These are phyloP conservation scores for Udeniomyces megalosporus DNA, from an alignment of 768 basidiomycete genomes.

Conservation along the genomic window DNA sequence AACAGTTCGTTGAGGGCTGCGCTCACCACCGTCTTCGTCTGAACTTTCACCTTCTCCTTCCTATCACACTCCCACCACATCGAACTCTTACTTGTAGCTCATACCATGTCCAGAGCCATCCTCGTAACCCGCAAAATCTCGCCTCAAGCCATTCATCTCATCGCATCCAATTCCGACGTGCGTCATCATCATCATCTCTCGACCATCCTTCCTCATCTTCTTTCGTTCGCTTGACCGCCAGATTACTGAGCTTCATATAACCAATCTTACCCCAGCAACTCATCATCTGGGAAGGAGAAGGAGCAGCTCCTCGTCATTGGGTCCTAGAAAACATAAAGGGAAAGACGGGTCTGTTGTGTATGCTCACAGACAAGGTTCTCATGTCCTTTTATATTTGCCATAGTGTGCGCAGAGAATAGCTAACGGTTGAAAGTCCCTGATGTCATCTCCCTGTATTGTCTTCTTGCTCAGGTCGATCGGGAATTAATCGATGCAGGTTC, in stretches of 20 bases:
- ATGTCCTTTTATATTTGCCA: constrained; percentile 13
- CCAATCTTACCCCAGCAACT: constrained; percentile 28
- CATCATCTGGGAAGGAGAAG: constrained; percentile 41
- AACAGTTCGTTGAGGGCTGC: too few species aligned
- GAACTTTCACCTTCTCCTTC: too few species aligned
- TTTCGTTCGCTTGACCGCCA: too few species aligned
- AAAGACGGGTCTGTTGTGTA: constrained; percentile 43
- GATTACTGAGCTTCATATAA: neutral
- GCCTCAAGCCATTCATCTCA: too few species aligned
- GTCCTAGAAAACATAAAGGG: constrained; percentile 54
- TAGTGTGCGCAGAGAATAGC: constrained; percentile 18
- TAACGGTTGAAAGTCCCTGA: constrained; percentile 15
- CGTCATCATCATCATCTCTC: too few species aligned
- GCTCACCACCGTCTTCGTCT: too few species aligned
- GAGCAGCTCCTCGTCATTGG: constrained; percentile 48
- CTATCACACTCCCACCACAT: too few species aligned
- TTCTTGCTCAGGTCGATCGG: constrained; percentile 42
- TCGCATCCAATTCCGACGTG: too few species aligned
- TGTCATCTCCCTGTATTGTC: neutral
- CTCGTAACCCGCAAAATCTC: too few species aligned
- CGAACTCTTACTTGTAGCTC: too few species aligned
- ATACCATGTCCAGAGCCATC: too few species aligned
- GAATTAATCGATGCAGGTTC: constrained; percentile 50
- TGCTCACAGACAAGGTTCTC: constrained; percentile 53
- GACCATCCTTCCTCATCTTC: too few species aligned